Base-by-base conservation (phyloP, 2,329 filamentous ascomycete genomes). In the Fusarium pseudoanthophilum region DNA sequence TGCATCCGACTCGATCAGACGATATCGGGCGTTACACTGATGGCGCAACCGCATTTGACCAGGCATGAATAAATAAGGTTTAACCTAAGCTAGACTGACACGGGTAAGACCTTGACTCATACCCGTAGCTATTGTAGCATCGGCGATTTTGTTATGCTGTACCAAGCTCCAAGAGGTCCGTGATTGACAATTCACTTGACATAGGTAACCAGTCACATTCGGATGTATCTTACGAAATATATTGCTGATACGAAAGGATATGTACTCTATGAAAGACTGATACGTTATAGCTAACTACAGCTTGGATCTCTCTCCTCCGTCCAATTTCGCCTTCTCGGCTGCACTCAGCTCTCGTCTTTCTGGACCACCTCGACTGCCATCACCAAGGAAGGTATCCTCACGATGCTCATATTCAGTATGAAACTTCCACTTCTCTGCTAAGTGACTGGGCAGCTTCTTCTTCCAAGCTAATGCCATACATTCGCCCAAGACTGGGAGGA, bases 301-400 rank as follows among this genome's bases (percentile, higher is more conserved):
- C 34, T 68, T 68, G 3, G 56, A 32, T 3, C 14, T 68, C 24
- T 51, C 37, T 20, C 34, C 42, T 3, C 66, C 67, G 2, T 49
- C 49, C 24, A 72, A 7, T 13, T 46, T 69, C 15, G 49, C 45
- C 18, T 66, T 69, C 37, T 72, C 69, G 16, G 11, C 11, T 14
- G 55, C 36, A 20, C 28, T 53, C 1, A 72, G 21, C 30, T 72
- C 63, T 24, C 69, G 55, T 30, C 69, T 64, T 9, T 48, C 64
- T 20, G 73, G 73, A 1, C 73, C 73, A 4, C 72, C 73, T 21
- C 73, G 66, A 20, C 72, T 75, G 7, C 73, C 73, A 40, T 75
- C 72, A 9, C 73, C 73, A 7, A 70, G 9, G 21, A 75, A 75
- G 5, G 61, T 60, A 49, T 73, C 67, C 16, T 49, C 7, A 4